Evolutionary conservation across 2,329 filamentous ascomycete genomes (phyloP).

Genomic region (Geosmithia flava): DNA sequence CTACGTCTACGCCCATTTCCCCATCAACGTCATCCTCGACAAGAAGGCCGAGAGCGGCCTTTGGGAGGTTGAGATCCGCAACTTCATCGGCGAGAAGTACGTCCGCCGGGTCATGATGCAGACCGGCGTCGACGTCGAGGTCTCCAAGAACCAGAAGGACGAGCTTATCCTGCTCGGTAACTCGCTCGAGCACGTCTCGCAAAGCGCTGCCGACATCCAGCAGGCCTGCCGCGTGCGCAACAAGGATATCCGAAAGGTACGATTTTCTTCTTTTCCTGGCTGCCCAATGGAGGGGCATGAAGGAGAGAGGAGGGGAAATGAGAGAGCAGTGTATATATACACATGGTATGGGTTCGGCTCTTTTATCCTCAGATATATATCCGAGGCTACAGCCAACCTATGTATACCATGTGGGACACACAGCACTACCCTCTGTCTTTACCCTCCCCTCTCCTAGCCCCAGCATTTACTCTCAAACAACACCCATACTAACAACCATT

Average conservation of each 20-base stretch:
- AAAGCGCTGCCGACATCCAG: constrained; percentile 98
- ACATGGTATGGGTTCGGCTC: no score
- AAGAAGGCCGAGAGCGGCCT: constrained; percentile 86
- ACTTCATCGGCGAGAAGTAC: constrained; percentile 99
- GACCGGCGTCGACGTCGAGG: constrained; percentile 78
- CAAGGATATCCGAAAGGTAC: constrained; percentile 99
- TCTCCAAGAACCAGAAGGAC: constrained; percentile 91
- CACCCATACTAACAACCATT: not conserved
- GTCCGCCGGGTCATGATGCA: constrained; percentile 86
- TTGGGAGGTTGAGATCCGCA: constrained; percentile 94
- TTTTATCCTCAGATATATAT: no score
- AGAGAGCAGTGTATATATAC: no score
- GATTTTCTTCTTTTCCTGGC: constrained; percentile 7
- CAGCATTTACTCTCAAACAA: not conserved
- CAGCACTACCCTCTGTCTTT: no score
- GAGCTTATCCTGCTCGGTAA: constrained; percentile 89
- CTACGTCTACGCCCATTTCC: constrained; percentile 99
- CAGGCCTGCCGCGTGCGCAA: constrained; percentile 99
- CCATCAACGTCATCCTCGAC: constrained; percentile 99
- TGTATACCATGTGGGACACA: no score
- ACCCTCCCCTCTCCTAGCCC: not conserved
- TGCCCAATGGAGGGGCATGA: no score
- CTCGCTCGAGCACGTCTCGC: constrained; percentile 94
- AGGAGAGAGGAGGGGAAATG: no score
- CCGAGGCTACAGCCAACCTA: no score